phyloP scores from a whole-genome alignment of 208 protist genomes.

The Naegleria lovaniensis region DNA sequence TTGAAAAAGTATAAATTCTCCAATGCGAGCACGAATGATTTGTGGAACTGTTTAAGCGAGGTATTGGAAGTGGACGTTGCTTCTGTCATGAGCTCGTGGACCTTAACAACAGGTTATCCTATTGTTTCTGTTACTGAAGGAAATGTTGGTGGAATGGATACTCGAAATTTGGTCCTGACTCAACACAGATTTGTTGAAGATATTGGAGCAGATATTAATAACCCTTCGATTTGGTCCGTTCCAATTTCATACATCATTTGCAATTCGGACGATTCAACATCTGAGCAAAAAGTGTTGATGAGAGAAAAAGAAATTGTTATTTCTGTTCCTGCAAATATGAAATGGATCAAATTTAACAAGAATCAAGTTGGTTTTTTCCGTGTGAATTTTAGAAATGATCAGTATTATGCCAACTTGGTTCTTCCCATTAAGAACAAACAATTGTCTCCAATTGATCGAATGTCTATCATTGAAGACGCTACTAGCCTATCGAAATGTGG shows the following conservation, averaged over 20 bases:
- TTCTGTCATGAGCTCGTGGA: conserved; percentile 79
- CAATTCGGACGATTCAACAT: not conserved
- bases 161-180: not conserved
- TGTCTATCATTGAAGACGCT: not conserved
- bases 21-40: conserved; percentile 82
- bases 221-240: not conserved
- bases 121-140: conserved; percentile 57
- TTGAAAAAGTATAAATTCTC: conserved; percentile 76
- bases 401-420: too few species aligned
- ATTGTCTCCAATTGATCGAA: not conserved
- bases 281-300: not conserved
- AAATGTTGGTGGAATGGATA: not conserved
- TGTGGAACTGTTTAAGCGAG: conserved; percentile 84
- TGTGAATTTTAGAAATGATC: not conserved
- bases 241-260: not conserved
- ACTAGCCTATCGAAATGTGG: not conserved
- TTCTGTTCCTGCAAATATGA: not conserved
- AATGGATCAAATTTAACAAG: not conserved
- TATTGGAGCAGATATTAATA: not conserved
- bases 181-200: not conserved
- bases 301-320: not conserved
- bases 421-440: not conserved
- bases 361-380: not conserved
- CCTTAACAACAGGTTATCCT: conserved; percentile 82
- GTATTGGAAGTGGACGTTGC: conserved; percentile 64